Evolutionary conservation across 345 rosid species (phyloP), one percentile per base, ranked within the genome.

Genomic region (Tarenaya hassleriana): DNA sequence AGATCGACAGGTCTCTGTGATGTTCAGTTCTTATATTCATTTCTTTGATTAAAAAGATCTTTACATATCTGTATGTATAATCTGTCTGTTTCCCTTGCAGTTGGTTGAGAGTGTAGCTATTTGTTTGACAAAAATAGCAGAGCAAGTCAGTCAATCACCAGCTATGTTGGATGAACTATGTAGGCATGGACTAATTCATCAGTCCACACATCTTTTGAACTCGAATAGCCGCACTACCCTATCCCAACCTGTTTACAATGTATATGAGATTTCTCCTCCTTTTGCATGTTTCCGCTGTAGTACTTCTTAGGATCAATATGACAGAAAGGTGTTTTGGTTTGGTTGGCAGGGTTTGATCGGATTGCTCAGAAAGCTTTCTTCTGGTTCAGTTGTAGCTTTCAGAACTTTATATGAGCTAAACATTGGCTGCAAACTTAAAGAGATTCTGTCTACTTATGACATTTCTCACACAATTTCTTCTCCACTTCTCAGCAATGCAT

Each of bases 81-180:
- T 33, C 31, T 49, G 6, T 49, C 5, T 68, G 37, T 42, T 40
- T 51, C 14, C 31, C 31, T 52, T 60, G 60, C 83, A 91, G 98
- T 74, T 91, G 67, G 96, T 91, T 52, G 96, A 91, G 74, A 80
- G 75, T 68, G 96, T 78, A 55, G 86, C 83, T 12, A 70, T 61
- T 67, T 84, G 90, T 73, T 73, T 91, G 71, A 81, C 83, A 64
- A 84, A 85, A 77, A 83, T 87, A 65, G 80, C 73, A 34, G 95
- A 84, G 53, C 80, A 64, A 60, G 77, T 79, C 19, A 60, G 79
- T 58, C 78, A 79, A 65, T 83, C 84, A 43, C 73, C 89, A 0
- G 80, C 68, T 60, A 68, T 75, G 82, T 59, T 84, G 66, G 84
- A 82, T 74, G 86, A 80, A 62, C 75, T 84, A 12, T 91, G 98